A percentile compares a stretch with the other conserved stretches of the same genome.
Conservation (phyloP, 164 flowering plant genomes). For the Vitis rupestris region DNA sequence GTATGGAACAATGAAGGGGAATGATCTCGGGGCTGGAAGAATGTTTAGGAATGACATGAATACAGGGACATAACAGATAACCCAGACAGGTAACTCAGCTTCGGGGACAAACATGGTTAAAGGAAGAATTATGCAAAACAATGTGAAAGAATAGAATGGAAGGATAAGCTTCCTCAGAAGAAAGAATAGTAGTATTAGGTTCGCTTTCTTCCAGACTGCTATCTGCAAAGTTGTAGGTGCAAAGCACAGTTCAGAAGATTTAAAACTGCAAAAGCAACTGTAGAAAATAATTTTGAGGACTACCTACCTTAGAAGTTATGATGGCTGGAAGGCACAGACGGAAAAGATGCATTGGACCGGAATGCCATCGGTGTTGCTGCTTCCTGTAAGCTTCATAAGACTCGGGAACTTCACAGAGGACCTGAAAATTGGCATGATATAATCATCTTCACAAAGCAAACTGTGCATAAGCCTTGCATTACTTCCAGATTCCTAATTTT, state of each 20-base stretch:
- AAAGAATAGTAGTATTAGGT: slow-evolving; percentile 28
- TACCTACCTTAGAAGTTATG: slow-evolving; percentile 13
- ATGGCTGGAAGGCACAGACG: slow-evolving; percentile 14
- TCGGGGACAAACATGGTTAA: slow-evolving; percentile 30
- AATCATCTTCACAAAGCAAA: no score
- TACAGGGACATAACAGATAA: slow-evolving; percentile 24
- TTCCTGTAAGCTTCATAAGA: slow-evolving; percentile 20
- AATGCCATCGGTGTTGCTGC: slow-evolving; percentile 25
- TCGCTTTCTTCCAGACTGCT: slow-evolving; percentile 21
- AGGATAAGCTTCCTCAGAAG: slow-evolving; percentile 26
- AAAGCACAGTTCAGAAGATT: background rate
- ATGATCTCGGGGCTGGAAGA: slow-evolving; percentile 27
- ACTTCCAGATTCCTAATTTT: no score
- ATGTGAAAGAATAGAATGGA: slow-evolving; percentile 29
- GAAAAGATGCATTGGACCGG: slow-evolving; percentile 20
- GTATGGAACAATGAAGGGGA: slow-evolving; percentile 30
- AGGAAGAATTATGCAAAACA: slow-evolving; percentile 18
- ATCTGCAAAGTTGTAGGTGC: slow-evolving; percentile 16
- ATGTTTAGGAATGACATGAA: slow-evolving; percentile 26
- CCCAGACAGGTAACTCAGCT: slow-evolving; percentile 30
- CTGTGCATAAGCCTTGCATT: no score
- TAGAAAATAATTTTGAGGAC: background rate
- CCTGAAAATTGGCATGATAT: background rate
- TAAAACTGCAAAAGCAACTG: background rate
- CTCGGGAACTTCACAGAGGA: slow-evolving; percentile 18